Percentiles rank a stretch among this genome's conserved stretches.
These are phyloP conservation scores for Xylaria sp. DNA, from an alignment of 2,329 filamentous ascomycete genomes.

Conservation along the genomic window DNA sequence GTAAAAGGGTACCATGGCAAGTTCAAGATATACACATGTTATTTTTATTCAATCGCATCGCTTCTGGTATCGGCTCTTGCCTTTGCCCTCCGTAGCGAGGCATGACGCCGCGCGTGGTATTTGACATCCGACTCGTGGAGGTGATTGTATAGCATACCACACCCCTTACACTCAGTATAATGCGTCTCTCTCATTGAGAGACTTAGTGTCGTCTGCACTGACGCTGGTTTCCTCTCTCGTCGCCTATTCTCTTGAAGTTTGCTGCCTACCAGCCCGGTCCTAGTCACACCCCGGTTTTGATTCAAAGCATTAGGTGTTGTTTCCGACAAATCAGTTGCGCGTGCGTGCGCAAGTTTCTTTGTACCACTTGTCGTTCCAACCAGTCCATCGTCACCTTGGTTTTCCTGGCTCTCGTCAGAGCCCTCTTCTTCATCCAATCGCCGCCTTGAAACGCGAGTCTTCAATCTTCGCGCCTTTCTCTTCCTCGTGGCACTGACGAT, in stretches of 20 bases:
- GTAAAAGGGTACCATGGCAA: background rate
- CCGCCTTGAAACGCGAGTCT: constrained; percentile 36
- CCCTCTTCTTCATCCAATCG: constrained; percentile 17
- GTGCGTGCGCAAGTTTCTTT: background rate
- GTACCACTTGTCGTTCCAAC: background rate
- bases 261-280: constrained; percentile 10
- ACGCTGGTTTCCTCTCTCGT: constrained; percentile 31
- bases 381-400: background rate
- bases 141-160: constrained; percentile 52
- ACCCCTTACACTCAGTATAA: constrained; percentile 50
- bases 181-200: constrained; percentile 45
- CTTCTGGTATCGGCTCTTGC: background rate
- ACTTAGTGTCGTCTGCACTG: constrained; percentile 50
- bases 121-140: constrained; percentile 51
- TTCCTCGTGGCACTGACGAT: constrained; percentile 8
- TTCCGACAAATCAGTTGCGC: constrained; percentile 11
- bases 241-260: constrained; percentile 22
- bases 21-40: background rate
- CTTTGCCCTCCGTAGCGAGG: constrained; percentile 38
- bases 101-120: constrained; percentile 48
- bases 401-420: constrained; percentile 15
- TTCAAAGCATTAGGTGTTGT: constrained; percentile 21
- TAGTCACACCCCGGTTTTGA: constrained; percentile 7
- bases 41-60: constrained; percentile 1
- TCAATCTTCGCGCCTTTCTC: constrained; percentile 43